Conservation (phyloP, 306 rosid genomes). For the Cicer chorassanicum region DNA sequence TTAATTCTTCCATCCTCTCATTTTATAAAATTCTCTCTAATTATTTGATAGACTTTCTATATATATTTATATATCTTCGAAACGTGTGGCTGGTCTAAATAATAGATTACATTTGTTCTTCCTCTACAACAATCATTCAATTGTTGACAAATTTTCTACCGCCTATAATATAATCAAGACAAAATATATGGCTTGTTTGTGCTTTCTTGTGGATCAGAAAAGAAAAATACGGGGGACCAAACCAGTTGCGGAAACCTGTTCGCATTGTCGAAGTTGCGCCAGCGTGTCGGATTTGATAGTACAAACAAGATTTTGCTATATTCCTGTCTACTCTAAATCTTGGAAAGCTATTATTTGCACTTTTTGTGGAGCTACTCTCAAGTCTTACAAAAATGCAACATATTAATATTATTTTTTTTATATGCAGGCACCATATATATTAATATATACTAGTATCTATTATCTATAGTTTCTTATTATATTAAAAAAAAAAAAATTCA, state of each 20-base stretch:
- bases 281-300: conserved; percentile 75
- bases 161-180: too few relatives aligned
- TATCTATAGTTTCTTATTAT: neutral
- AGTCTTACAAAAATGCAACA: conserved; percentile 58
- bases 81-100: too few relatives aligned
- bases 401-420: too few relatives aligned
- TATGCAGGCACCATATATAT: neutral
- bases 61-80: too few relatives aligned
- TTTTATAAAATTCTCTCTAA: too few relatives aligned
- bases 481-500: neutral
- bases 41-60: too few relatives aligned
- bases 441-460: neutral
- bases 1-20: too few relatives aligned
- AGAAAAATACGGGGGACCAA: conserved; percentile 64
- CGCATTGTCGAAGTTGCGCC: conserved; percentile 76
- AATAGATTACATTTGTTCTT: too few relatives aligned
- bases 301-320: conserved; percentile 65
- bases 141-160: too few relatives aligned
- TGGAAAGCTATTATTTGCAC: conserved; percentile 82
- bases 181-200: conserved; percentile 66
- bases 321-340: conserved; percentile 66
- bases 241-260: conserved; percentile 82
- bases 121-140: too few relatives aligned
- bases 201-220: conserved; percentile 73
- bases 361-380: conserved; percentile 84